Evolutionary conservation across 2,329 filamentous ascomycete genomes (phyloP), one percentile per base, ranked within the genome.

Genomic region (Beauveria brongniartii): DNA sequence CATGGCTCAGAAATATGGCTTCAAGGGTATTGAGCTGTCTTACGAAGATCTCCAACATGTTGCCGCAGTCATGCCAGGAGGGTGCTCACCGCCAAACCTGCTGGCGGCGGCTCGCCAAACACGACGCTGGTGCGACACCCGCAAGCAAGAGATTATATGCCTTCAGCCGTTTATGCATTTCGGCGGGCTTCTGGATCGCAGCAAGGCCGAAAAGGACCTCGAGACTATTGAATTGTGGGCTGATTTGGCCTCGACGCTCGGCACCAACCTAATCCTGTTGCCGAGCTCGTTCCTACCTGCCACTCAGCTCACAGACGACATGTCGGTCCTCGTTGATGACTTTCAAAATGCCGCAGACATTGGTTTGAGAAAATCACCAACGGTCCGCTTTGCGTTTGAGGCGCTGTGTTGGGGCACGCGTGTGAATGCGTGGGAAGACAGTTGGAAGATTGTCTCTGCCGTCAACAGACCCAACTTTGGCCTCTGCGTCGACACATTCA

Each of bases 141-240:
- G 83, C 28, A 72, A 70, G 37, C 78, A 91, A 24, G 68, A 75
- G 12, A 82, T 91, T 65, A 78, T 91, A 65, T 87, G 84, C 63
- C 79, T 92, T 0, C 89, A 91, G 68, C 90, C 90, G 0, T 92
- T 93, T 70, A 82, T 83, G 75, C 84, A 91, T 73, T 92, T 89
- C 73, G 90, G 92, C 65, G 90, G 90, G 1, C 78, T 92, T 0
- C 63, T 85, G 6, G 84, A 91, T 71, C 78, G 87, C 10, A 66
- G 72, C 18, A 77, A 82, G 62, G 87, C 89, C 67, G 72, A 73
- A 1, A 72, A 77, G 28, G 78, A 85, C 4, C 73, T 92, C 34
- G 76, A 82, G 20, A 82, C 91, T 65, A 79, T 93, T 24, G 75
- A 80, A 12, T 76, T 87, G 24, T 93, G 89, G 90, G 86, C 92